phyloP scores from a whole-genome alignment of 1,284 basidiomycete genomes.

The Trichosporon sp. region DNA sequence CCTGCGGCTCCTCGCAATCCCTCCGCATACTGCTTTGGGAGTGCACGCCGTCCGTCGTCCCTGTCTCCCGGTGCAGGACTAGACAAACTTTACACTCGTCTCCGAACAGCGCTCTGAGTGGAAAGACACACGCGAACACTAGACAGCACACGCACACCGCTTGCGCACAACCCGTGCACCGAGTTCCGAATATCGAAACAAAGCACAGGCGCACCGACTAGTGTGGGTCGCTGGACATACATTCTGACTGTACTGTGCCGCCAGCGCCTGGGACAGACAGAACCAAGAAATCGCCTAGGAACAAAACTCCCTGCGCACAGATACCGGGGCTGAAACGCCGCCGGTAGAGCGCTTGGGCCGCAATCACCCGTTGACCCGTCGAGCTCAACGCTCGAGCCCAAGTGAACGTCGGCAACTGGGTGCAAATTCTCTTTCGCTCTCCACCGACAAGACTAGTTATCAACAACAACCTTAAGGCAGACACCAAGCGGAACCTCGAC shows the following conservation, averaged over 20 bases:
- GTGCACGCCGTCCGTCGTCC: background rate
- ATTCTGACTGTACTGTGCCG: background rate
- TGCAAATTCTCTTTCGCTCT: constrained; percentile 1
- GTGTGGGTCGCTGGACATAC: background rate
- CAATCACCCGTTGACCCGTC: background rate
- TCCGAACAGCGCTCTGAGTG: background rate
- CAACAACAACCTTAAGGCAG: background rate
- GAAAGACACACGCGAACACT: background rate
- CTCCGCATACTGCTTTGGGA: background rate
- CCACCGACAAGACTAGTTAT: background rate
- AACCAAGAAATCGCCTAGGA: background rate
- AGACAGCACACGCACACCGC: no score
- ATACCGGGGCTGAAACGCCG: constrained; percentile 3
- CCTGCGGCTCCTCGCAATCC: background rate
- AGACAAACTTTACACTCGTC: background rate
- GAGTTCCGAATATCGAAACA: background rate
- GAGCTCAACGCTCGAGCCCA: background rate
- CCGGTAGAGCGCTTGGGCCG: background rate
- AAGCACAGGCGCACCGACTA: background rate
- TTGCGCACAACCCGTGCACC: background rate
- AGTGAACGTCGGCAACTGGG: background rate
- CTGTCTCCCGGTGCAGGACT: background rate
- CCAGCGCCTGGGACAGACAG: background rate
- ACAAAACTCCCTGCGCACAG: background rate
- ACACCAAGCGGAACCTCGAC: background rate